Conservation (phyloP, 345 rosid species). For the Salix viminalis region DNA sequence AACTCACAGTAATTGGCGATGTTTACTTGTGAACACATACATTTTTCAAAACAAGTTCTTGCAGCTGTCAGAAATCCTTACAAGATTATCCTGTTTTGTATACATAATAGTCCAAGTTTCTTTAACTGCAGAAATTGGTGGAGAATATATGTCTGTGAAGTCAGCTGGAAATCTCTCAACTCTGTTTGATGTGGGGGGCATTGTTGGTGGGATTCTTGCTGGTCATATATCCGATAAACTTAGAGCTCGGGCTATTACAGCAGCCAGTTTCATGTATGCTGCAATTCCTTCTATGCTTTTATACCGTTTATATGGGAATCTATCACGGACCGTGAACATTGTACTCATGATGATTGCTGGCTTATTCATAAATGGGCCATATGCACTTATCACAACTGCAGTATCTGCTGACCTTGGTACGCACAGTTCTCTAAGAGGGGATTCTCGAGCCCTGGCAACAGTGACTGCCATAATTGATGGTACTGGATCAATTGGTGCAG, state of each 20-base stretch:
- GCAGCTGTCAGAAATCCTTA: background rate
- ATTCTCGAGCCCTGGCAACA: slow-evolving; percentile 89
- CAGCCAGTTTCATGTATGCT: slow-evolving; percentile 75
- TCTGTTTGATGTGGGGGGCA: slow-evolving; percentile 88
- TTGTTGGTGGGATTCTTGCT: slow-evolving; percentile 74
- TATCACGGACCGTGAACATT: slow-evolving; percentile 56
- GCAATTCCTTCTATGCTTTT: slow-evolving; percentile 84
- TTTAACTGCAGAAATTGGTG: slow-evolving; percentile 72
- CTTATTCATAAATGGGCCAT: slow-evolving; percentile 83
- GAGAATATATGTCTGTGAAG: slow-evolving; percentile 78
- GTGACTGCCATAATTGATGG: slow-evolving; percentile 95
- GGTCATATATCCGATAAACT: slow-evolving; percentile 84
- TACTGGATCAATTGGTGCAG: slow-evolving; percentile 91
- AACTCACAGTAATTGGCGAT: background rate
- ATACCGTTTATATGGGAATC: slow-evolving; percentile 62
- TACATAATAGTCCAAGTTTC: background rate
- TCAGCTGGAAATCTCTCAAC: slow-evolving; percentile 95
- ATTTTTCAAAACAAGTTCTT: background rate
- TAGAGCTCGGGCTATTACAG: slow-evolving; percentile 75
- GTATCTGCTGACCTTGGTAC: slow-evolving; percentile 97
- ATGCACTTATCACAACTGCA: slow-evolving; percentile 95
- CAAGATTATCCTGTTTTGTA: background rate
- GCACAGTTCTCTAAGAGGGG: slow-evolving; percentile 73
- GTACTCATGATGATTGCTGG: slow-evolving; percentile 84
- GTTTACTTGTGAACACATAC: background rate